phyloP scores from a whole-genome alignment of 169 alveolate genomes.

The Theileria annulata region DNA sequence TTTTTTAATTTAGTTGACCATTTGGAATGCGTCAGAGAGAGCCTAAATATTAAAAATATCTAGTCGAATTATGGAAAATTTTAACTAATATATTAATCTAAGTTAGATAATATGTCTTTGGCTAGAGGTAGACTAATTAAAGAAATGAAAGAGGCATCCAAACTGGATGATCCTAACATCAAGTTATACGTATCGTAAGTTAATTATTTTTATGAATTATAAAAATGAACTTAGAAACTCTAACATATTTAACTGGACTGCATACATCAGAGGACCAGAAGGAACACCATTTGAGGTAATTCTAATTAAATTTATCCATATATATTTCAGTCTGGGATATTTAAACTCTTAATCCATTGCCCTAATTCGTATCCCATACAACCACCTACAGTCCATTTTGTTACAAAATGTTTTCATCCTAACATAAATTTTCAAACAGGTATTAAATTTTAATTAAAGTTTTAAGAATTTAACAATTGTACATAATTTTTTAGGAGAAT shows the following conservation, averaged over 20 bases:
- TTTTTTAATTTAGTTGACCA: not conserved
- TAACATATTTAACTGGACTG: conserved; percentile 81
- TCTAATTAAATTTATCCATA: not conserved
- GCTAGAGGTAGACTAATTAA: conserved; percentile 72
- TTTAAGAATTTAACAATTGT: not conserved
- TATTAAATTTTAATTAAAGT: conserved; percentile 4
- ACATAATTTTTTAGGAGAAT: conserved; percentile 78
- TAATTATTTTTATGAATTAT: not conserved
- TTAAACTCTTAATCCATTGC: conserved; percentile 84
- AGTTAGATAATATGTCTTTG: conserved; percentile 35
- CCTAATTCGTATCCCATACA: conserved; percentile 90
- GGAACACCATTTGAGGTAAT: conserved; percentile 90
- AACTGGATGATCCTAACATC: conserved; percentile 72
- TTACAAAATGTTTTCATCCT: conserved; percentile 95
- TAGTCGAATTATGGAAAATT: not conserved
- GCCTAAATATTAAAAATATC: not conserved
- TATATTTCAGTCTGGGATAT: conserved; percentile 75
- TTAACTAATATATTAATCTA: not conserved
- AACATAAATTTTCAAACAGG: conserved; percentile 93
- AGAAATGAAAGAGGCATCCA: conserved; percentile 75
- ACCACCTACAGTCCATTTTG: conserved; percentile 91
- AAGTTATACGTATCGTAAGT: conserved; percentile 62
- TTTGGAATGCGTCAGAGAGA: conserved; percentile 3
- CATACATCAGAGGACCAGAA: conserved; percentile 87
- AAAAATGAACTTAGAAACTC: conserved; percentile 8